Base-by-base conservation (phyloP, 129 eudicot species). In the Flaveria brownii region DNA sequence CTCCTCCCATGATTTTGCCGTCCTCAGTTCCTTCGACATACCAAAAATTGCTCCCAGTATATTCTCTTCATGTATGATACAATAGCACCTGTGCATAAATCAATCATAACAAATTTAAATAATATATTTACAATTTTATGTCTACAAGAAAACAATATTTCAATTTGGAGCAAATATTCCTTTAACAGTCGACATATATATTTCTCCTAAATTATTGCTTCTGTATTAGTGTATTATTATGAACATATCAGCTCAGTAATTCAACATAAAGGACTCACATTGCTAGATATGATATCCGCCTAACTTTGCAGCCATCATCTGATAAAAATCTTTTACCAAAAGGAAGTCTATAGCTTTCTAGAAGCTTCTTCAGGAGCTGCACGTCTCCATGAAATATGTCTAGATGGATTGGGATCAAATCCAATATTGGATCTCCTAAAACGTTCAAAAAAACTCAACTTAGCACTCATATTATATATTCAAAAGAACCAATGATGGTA, bases 51-150 rank as follows among this genome's bases (percentile, higher is more conserved):
- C 98, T 55, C 98, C 96, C 78, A 93, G 75, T 23, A 93, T 85
- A 67, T 93, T 90, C 25, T 93, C 98, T 68, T 93, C 96, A 14
- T 93, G 97, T 85, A 93, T 77, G 42, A 93, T 90, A 83, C 97
- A 93, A 50, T 90, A 85, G 75, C 97, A 93, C 98, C 98, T 93
- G 85, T 10, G 8, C 14, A 74, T 7, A 55, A 72, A 57, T 36
- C 41, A 36, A 36, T 36, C 41, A 36, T 36, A 36, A 36, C 41
- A 36, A 36, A 36, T 36, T 2, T 5, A 36, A 5, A 36, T 36
- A 1, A 36, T 36, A 36, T 0, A 25, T 54, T 18, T 9, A 12
- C 71, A 73, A 57, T 66, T 50, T 30, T 74, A 67, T 36, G 51
- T 14, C n/a, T 63, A 63, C 47, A 0, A 51, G 47, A 69, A 20